Conservation (phyloP, 768 basidiomycete genomes). For the Cantharellus anzutake region DNA sequence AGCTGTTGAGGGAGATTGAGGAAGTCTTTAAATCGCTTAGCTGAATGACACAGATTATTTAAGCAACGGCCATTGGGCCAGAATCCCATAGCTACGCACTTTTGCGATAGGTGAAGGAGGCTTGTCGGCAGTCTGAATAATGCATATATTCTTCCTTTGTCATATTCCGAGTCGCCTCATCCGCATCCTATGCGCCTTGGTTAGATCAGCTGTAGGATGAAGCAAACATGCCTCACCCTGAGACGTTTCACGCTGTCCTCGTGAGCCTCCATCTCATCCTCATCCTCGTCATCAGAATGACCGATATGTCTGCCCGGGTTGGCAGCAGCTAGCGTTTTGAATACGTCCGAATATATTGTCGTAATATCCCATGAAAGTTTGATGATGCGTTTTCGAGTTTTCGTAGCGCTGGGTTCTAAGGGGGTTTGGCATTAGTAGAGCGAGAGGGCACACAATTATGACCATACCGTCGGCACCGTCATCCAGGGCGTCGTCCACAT, state of each 20-base stretch:
- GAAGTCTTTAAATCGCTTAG: conserved; percentile 89
- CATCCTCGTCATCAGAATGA: conserved; percentile 86
- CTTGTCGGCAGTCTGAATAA: conserved; percentile 91
- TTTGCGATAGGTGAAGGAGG: conserved; percentile 94
- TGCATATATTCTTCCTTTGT: conserved; percentile 93
- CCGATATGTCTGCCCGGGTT: conserved; percentile 27
- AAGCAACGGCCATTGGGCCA: neutral
- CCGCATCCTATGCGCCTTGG: conserved; percentile 47
- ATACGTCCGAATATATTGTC: conserved; percentile 77
- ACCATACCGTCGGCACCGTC: conserved; percentile 59
- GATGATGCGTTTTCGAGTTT: conserved; percentile 83
- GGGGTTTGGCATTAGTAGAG: neutral
- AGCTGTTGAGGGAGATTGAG: conserved; percentile 73
- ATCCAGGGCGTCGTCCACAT: conserved; percentile 65
- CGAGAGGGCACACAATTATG: neutral
- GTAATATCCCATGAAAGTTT: conserved; percentile 93
- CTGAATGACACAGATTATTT: conserved; percentile 22
- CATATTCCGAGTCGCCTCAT: conserved; percentile 90
- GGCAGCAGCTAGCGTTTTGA: conserved; percentile 21
- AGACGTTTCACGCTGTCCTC: conserved; percentile 82
- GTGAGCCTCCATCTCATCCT: conserved; percentile 89
- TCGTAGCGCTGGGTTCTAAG: conserved; percentile 25
- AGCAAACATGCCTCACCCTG: conserved; percentile 27
- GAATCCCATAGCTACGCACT: conserved; percentile 27
- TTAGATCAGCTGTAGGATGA: neutral